Percentiles rank a stretch among this genome's conserved stretches.
These are phyloP conservation scores for Xylariaceae sp. DNA, from an alignment of 2,329 filamentous ascomycete genomes.

Conservation along the genomic window DNA sequence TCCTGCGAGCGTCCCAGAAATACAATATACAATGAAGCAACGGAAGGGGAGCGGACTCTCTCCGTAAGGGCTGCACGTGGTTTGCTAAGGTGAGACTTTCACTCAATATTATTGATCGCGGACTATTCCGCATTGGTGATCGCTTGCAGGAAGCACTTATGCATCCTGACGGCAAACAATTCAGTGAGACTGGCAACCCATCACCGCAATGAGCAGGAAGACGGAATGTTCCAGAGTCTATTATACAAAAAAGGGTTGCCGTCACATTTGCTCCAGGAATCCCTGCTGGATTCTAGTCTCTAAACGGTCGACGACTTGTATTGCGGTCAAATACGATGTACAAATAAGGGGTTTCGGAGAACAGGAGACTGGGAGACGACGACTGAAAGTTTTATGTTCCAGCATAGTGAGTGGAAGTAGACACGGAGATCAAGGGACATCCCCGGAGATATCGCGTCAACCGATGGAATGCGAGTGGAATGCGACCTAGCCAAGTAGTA, in stretches of 20 bases:
- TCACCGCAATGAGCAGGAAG: not conserved
- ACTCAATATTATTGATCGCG: not conserved
- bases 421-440: not conserved
- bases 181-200: not conserved
- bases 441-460: not conserved
- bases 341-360: not conserved
- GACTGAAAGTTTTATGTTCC: not conserved
- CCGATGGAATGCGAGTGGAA: not conserved
- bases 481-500: too few species aligned
- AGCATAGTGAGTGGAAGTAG: not conserved
- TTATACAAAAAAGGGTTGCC: conserved; percentile 3
- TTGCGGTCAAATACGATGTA: not conserved
- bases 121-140: conserved; percentile 3
- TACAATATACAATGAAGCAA: too few species aligned
- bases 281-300: not conserved
- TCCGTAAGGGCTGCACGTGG: not conserved
- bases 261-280: conserved; percentile 1
- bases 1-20: too few species aligned
- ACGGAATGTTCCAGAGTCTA: not conserved
- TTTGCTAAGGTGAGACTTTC: not conserved
- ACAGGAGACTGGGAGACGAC: not conserved
- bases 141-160: conserved; percentile 1
- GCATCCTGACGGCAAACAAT: not conserved
- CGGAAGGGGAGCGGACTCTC: not conserved
- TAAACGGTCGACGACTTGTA: not conserved